phyloP scores from a whole-genome alignment of 371 early-diverging fungal species.

The Chytridium lagenaria region DNA sequence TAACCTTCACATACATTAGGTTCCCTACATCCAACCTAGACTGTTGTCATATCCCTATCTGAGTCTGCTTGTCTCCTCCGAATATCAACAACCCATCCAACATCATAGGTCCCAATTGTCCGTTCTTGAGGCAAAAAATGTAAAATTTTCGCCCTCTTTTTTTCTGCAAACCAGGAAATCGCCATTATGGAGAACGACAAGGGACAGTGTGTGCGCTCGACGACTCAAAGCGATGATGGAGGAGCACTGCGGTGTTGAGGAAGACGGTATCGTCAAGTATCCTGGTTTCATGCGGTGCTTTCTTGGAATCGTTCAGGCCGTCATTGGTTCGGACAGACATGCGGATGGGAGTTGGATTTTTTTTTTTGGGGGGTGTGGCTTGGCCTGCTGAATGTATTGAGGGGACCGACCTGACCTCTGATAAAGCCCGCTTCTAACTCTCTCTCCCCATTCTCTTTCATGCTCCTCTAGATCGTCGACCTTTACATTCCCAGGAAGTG shows the following conservation, averaged over 20 bases:
- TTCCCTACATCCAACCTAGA: no score
- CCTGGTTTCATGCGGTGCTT: no score
- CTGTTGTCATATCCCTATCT: no score
- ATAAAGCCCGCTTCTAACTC: neutral
- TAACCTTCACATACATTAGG: no score
- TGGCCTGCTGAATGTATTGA: neutral
- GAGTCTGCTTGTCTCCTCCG: no score
- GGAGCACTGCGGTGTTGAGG: neutral
- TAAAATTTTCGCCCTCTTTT: neutral
- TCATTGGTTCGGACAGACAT: no score
- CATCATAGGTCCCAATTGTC: no score
- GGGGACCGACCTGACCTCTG: neutral
- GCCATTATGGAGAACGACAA: slow-evolving; percentile 59
- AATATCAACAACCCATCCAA: no score
- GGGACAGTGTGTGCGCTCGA: slow-evolving; percentile 35
- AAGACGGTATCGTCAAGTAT: no score
- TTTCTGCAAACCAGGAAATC: slow-evolving; percentile 1
- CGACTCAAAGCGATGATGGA: neutral
- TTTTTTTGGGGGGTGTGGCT: neutral
- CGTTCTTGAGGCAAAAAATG: neutral
- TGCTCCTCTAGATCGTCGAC: slow-evolving; percentile 70
- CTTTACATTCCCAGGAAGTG: slow-evolving; percentile 97
- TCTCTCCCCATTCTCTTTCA: neutral
- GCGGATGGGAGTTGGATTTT: no score
- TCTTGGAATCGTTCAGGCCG: no score